phyloP scores from a whole-genome alignment of 2,329 filamentous ascomycete genomes.

The Alternaria novae-zelandiae region DNA sequence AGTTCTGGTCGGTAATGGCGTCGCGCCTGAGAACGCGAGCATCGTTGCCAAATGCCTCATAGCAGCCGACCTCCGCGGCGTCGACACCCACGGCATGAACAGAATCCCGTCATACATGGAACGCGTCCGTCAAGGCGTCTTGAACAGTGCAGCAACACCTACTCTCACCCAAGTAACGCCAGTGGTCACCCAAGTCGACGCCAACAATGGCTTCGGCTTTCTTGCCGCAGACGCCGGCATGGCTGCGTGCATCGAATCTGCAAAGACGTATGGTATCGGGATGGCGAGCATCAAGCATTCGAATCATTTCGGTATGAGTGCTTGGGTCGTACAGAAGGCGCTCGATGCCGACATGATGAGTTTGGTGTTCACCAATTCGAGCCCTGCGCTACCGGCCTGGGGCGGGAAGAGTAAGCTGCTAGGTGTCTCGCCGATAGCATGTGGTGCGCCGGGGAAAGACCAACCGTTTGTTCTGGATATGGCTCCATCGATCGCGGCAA shows the following conservation, averaged over 20 bases:
- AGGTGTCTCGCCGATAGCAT: constrained; percentile 76
- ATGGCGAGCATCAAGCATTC: constrained; percentile 77
- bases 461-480: constrained; percentile 75
- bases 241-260: constrained; percentile 70
- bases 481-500: constrained; percentile 71
- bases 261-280: constrained; percentile 71
- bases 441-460: constrained; percentile 70
- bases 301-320: constrained; percentile 85
- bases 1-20: constrained; percentile 67
- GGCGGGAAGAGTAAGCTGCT: constrained; percentile 72
- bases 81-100: constrained; percentile 83
- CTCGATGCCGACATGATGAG: constrained; percentile 70
- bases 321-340: constrained; percentile 80
- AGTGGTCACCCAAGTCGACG: constrained; percentile 70
- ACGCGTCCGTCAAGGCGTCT: constrained; percentile 72
- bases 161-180: constrained; percentile 68
- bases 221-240: constrained; percentile 72
- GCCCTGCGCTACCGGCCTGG: constrained; percentile 74
- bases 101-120: constrained; percentile 79
- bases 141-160: constrained; percentile 67
- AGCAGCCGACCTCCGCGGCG: constrained; percentile 76
- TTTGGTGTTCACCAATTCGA: constrained; percentile 65
- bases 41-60: constrained; percentile 72
- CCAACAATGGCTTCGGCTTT: constrained; percentile 77
- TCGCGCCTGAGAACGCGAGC: constrained; percentile 63